Conservation (phyloP, 2,329 filamentous ascomycete genomes). For the Microdochium paspali region DNA sequence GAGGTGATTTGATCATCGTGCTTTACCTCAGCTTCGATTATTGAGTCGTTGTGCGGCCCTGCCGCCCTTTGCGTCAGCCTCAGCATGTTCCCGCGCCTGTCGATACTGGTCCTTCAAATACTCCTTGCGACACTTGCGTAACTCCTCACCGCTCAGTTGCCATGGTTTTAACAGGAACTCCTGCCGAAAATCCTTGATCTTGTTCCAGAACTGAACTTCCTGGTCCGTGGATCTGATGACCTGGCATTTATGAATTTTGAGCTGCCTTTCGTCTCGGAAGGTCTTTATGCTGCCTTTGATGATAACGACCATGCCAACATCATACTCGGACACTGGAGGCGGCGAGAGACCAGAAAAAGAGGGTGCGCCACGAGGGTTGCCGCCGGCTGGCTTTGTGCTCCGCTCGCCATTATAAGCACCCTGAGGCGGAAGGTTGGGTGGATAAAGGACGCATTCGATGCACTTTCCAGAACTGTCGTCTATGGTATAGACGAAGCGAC, state of each 20-base stretch:
- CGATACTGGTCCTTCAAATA: conserved; percentile 23
- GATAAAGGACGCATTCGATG: conserved; percentile 35
- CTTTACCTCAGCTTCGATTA: conserved; percentile 3
- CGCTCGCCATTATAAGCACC: neutral
- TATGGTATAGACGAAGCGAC: conserved; percentile 43
- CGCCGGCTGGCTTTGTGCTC: neutral
- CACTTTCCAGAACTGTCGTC: conserved; percentile 56
- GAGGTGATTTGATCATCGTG: conserved; percentile 1
- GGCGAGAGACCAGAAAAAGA: neutral
- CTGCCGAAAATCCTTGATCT: conserved; percentile 36
- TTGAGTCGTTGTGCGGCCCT: conserved; percentile 1
- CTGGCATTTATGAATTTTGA: conserved; percentile 41
- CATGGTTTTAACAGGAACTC: conserved; percentile 44
- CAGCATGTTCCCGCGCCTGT: conserved; percentile 11
- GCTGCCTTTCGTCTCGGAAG: conserved; percentile 39
- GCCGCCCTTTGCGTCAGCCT: conserved; percentile 1
- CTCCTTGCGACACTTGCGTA: conserved; percentile 39
- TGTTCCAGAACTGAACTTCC: conserved; percentile 52
- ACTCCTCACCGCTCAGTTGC: conserved; percentile 38
- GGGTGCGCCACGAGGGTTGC: neutral
- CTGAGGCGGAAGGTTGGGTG: conserved; percentile 5
- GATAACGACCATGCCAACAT: conserved; percentile 46
- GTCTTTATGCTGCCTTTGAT: conserved; percentile 41
- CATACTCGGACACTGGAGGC: conserved; percentile 15
- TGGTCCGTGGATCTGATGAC: conserved; percentile 40